These are phyloP conservation scores for Mucor velutinosus DNA, from an alignment of 371 early-diverging fungal species.

Conservation along the genomic window DNA sequence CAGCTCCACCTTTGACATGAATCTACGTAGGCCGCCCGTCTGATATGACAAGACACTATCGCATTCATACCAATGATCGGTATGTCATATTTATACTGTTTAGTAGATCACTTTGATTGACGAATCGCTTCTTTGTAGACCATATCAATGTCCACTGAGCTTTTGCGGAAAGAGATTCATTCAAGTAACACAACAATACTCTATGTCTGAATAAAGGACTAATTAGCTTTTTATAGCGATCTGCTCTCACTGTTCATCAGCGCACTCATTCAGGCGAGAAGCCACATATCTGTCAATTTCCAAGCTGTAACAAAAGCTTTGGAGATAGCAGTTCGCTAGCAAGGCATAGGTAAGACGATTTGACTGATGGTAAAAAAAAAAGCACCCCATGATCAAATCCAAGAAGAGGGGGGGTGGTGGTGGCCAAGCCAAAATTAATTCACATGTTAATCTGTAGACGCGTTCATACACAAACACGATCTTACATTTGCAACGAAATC, in stretches of 20 bases:
- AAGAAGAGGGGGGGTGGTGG: background rate
- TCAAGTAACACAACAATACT: conserved; percentile 17
- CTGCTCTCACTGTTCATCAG: conserved; percentile 16
- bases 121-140: conserved; percentile 8
- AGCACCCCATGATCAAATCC: background rate
- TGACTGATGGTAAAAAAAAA: background rate
- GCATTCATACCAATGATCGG: conserved; percentile 36
- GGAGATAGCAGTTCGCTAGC: conserved; percentile 18
- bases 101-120: background rate
- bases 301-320: conserved; percentile 65
- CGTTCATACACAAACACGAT: conserved; percentile 18
- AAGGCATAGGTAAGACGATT: conserved; percentile 7
- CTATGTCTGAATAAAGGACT: background rate
- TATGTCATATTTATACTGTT: background rate
- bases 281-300: conserved; percentile 63
- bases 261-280: conserved; percentile 74
- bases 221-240: background rate
- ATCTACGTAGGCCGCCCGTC: conserved; percentile 23
- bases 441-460: conserved; percentile 9
- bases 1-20: background rate
- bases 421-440: background rate
- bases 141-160: conserved; percentile 24
- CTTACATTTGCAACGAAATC: conserved; percentile 1
- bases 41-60: conserved; percentile 31
- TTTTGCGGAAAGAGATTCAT: conserved; percentile 33